phyloP scores from a whole-genome alignment of 805 yeast genomes.

The Saturnispora silvae region DNA sequence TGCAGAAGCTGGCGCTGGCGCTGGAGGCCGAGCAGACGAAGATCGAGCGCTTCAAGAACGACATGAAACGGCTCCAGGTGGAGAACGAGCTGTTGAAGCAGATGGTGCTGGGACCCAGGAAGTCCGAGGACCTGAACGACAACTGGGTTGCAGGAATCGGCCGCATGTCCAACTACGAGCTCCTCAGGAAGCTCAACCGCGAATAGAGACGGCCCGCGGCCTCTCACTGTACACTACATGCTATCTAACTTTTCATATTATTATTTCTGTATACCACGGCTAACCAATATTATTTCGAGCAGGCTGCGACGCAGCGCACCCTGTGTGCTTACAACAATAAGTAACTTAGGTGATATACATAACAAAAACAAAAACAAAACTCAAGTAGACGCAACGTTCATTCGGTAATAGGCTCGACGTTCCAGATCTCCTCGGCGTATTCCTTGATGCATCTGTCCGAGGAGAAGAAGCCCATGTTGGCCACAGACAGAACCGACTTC shows the following conservation, averaged over 20 bases:
- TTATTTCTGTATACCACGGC: neutral
- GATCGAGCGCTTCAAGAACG: conserved; percentile 34
- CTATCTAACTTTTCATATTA: neutral
- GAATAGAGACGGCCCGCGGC: conserved; percentile 2
- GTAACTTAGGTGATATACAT: neutral
- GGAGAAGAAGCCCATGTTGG: conserved; percentile 88
- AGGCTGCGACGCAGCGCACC: too few relatives aligned
- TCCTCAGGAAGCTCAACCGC: conserved; percentile 16
- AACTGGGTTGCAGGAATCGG: conserved; percentile 1
- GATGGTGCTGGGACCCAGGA: conserved; percentile 21
- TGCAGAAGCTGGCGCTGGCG: conserved; percentile 45
- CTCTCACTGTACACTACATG: neutral
- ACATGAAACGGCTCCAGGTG: conserved; percentile 46
- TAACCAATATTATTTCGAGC: too few relatives aligned
- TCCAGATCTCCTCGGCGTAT: conserved; percentile 89
- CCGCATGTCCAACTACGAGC: conserved; percentile 18
- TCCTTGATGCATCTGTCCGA: conserved; percentile 87
- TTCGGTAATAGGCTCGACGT: conserved; percentile 56
- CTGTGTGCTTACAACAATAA: too few relatives aligned
- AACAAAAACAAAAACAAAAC: conserved; percentile 23
- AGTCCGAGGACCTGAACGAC: neutral
- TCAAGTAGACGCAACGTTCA: conserved; percentile 19
- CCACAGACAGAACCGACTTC: conserved; percentile 69
- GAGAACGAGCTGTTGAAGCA: conserved; percentile 50
- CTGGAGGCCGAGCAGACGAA: conserved; percentile 33